Evolutionary conservation across 2,329 filamentous ascomycete species (phyloP).

Genomic region (Lomentospora prolificans): DNA sequence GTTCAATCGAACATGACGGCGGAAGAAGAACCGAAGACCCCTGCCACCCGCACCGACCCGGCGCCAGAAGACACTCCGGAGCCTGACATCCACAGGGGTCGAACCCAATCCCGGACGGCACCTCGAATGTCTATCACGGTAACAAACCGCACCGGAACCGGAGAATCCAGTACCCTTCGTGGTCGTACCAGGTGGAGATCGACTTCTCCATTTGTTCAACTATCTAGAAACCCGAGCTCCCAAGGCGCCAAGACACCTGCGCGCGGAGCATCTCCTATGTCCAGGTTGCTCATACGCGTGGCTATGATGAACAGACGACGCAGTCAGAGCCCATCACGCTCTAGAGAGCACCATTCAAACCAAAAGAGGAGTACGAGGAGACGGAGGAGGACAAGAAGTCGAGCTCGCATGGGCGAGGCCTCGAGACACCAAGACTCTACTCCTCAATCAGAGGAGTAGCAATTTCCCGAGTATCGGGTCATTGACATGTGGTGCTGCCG

Average conservation of each 20-base stretch:
- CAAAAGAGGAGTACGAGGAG: background rate
- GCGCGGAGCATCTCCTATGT: background rate
- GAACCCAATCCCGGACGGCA: background rate
- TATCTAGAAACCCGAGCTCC: background rate
- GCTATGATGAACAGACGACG: background rate
- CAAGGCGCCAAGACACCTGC: background rate
- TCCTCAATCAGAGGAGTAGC: background rate
- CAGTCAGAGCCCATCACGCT: conserved; percentile 6
- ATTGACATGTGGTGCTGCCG: no score
- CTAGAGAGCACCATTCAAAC: background rate
- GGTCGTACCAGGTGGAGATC: conserved; percentile 7
- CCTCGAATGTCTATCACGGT: background rate
- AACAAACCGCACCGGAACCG: conserved; percentile 2
- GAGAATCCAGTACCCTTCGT: conserved; percentile 1
- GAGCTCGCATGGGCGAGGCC: background rate
- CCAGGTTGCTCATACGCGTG: background rate
- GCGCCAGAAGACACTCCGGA: background rate
- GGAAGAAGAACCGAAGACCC: background rate
- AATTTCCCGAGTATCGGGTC: background rate
- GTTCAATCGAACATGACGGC: background rate
- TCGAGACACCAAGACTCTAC: background rate
- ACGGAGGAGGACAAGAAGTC: conserved; percentile 7
- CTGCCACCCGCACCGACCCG: background rate
- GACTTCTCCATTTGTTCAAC: background rate
- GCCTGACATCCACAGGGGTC: background rate